Evolutionary conservation across 2,329 filamentous ascomycete genomes (phyloP), one percentile per base, ranked within the genome.

Genomic region (Thermomyces lanuginosus): DNA sequence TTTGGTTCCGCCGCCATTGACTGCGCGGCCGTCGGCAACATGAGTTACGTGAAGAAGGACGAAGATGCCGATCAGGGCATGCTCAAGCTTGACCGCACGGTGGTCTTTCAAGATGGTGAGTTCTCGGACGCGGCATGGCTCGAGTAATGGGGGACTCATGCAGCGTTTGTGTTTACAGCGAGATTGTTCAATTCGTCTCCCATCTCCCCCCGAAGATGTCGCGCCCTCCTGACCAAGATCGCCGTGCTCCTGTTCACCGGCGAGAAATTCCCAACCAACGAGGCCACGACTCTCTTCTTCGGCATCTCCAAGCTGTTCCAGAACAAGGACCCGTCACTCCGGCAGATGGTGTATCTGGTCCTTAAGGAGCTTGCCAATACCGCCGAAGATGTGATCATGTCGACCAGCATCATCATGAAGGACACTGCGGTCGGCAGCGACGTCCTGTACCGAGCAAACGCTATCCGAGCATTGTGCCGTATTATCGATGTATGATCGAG

Each of bases 331-430:
- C 79, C 84, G 46, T 86, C 82, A 45, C 67, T 98, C 51, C 82
- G 89, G 47, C 89, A 98, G 65, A 93, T 95, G 84, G 86, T 98
- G 27, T 92, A 95, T 61, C 68, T 95, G 40, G 76, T 93, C 51
- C 81, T 95, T 63, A 98, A 95, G 71, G 89, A 98, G 68, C 67
- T 98, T 46, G 82, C 86, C 41, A 73, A 75, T 55, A 92, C 83
- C 13, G 89, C 89, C 32, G 83, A 95, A 62, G 89, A 98, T 66
- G 91, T 93, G 38, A 98, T 98, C 53, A 95, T 98, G 89, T 89
- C 93, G 36, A 98, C 89, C 10, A 92, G 82, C 58, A 93, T 86
- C 42, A 93, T 98, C 44, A 98, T 95, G 89, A 98, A 98, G 65
- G 89, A 98, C 55, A 93, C 86, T 7, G 83, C 84, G 27, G 83